Conservation (phyloP, 208 protist genomes). For the Trypanosoma avium region DNA sequence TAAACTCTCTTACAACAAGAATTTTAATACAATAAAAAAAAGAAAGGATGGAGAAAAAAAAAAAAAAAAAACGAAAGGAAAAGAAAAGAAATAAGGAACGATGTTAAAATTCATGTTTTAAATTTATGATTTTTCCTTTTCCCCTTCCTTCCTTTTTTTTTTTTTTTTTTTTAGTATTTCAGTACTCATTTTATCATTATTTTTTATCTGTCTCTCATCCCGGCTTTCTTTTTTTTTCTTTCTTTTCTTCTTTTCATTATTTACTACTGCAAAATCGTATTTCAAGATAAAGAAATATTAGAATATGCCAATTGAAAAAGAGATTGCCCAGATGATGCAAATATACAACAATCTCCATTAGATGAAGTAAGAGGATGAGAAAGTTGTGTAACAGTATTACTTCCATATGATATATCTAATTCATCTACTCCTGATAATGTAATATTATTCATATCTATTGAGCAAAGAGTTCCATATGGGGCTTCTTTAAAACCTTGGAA, state of each 20-base stretch:
- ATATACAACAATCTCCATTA: constrained; percentile 58
- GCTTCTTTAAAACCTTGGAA: constrained; percentile 37
- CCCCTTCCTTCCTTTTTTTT: too few species aligned
- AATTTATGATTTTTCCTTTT: too few species aligned
- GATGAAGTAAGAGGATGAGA: constrained; percentile 27
- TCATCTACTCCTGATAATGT: constrained; percentile 1
- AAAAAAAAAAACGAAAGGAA: too few species aligned
- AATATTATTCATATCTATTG: constrained; percentile 54
- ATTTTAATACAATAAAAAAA: too few species aligned
- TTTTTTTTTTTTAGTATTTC: too few species aligned
- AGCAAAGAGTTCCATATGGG: constrained; percentile 27
- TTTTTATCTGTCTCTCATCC: too few species aligned
- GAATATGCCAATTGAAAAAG: constrained; percentile 79
- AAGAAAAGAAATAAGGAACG: too few species aligned
- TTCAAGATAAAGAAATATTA: constrained; percentile 4
- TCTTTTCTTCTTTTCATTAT: background rate
- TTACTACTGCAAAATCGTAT: background rate
- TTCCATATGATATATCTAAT: background rate
- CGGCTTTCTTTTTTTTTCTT: background rate
- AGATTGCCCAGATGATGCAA: constrained; percentile 63
- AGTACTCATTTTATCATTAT: too few species aligned
- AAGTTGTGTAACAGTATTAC: constrained; percentile 17
- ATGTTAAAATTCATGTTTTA: too few species aligned
- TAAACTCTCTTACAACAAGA: too few species aligned
- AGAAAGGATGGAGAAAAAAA: too few species aligned